Evolutionary conservation across 352 stramenopile genomes (phyloP), one percentile per base, ranked within the genome.

Genomic region (Pythium graminicola): DNA sequence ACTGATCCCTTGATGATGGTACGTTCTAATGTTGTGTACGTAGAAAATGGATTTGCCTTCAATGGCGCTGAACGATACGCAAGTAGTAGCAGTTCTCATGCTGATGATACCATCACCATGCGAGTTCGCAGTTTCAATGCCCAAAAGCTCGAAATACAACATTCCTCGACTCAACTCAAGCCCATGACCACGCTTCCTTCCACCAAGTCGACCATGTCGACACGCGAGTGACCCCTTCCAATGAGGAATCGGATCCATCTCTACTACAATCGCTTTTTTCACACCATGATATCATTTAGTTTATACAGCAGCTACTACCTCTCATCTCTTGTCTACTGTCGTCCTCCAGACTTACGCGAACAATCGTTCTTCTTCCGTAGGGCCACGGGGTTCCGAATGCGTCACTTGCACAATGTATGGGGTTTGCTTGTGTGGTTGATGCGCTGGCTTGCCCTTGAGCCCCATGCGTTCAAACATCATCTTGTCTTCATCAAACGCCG

Each of bases 401-500:
- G 68, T 89, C 35, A 89, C 70, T 64, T 92, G 83, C 60, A 89
- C 81, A 39, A 89, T 85, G 67, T 92, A 89, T 17, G 78, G 81
- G 52, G 81, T 83, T 57, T 81, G 60, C 58, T 80, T 80, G 72
- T 86, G 90, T 55, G 64, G 77, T 52, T 89, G 85, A 73, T 98
- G 95, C n/a, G 95, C 92, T 16, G 93, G 91, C 77, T 98, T 98
- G 50, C 94, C 94, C 14, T 79, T 76, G 43, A 99, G 89, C 13
- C 96, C 96, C 58, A 99, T 86, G 67, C 95, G 95, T 27, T 86
- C 58, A 52, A 99, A 99, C 57, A 99, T 80, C 28, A 68, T 64
- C 63, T 92, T 85, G 75, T 99, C 96, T 57, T 94, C 87, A 64
- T 98, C 89, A 64, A 98, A 98, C 57, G 91, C 93, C 19, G 93